These are phyloP conservation scores for Quillaja saponaria DNA, from an alignment of 306 rosid species.

Conservation along the genomic window DNA sequence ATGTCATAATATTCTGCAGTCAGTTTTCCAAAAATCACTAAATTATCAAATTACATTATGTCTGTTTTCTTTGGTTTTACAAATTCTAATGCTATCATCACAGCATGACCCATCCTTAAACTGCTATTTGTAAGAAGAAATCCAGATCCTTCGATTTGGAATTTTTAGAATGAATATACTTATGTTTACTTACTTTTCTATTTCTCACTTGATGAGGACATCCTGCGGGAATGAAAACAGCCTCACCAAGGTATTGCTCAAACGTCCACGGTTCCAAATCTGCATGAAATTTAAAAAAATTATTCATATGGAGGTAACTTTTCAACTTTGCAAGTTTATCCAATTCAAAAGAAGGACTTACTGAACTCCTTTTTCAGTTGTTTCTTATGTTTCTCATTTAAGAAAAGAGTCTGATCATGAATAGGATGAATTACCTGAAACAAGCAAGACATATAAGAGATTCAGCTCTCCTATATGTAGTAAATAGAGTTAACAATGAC, in stretches of 20 bases:
- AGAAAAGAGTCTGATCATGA: constrained; percentile 69
- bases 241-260: constrained; percentile 75
- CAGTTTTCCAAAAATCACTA: no score
- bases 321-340: constrained; percentile 22
- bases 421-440: constrained; percentile 69
- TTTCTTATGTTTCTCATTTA: constrained; percentile 59
- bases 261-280: constrained; percentile 83
- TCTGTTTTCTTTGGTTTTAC: background rate
- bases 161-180: constrained; percentile 13
- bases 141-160: constrained; percentile 16
- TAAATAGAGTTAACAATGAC: constrained; percentile 18
- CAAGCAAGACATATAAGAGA: constrained; percentile 26
- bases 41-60: background rate
- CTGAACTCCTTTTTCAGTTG: constrained; percentile 63
- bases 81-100: background rate
- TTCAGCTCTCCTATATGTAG: constrained; percentile 7
- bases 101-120: background rate
- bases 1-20: no score
- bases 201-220: constrained; percentile 89
- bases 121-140: background rate
- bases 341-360: constrained; percentile 35
- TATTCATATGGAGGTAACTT: background rate
- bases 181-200: constrained; percentile 50
- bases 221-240: constrained; percentile 75
- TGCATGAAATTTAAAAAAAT: constrained; percentile 26